Evolutionary conservation across 2,329 filamentous ascomycete genomes (phyloP).

Genomic region (Neonectria coccinea): DNA sequence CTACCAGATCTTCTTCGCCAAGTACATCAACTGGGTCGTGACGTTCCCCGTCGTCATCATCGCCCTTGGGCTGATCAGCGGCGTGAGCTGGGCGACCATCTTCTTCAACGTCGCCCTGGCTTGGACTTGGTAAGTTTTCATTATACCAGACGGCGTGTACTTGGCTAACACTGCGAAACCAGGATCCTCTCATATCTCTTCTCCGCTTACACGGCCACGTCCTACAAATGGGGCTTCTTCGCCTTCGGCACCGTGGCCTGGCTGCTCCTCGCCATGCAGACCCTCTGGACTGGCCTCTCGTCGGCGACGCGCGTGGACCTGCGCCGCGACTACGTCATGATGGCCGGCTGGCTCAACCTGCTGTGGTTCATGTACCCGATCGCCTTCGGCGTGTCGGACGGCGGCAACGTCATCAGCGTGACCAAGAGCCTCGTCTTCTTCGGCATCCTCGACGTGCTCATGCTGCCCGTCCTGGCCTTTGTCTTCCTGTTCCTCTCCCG

Average conservation of each 20-base stretch:
- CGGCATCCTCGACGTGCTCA: constrained; percentile 63
- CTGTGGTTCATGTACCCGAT: constrained; percentile 68
- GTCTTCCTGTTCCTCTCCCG: constrained; percentile 58
- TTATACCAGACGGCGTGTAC: not conserved
- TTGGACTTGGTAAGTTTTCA: constrained; percentile 58
- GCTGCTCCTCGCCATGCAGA: constrained; percentile 57
- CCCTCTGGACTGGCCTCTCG: constrained; percentile 53
- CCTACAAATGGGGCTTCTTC: constrained; percentile 71
- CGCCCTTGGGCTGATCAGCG: constrained; percentile 62
- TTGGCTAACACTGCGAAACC: constrained; percentile 3
- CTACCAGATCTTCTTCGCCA: constrained; percentile 66
- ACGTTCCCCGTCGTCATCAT: constrained; percentile 60
- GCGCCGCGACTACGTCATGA: constrained; percentile 57
- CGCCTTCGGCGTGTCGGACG: constrained; percentile 64
- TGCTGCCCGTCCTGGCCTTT: constrained; percentile 58
- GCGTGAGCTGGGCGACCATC: constrained; percentile 68
- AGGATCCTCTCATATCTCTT: constrained; percentile 62
- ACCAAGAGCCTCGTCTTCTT: constrained; percentile 63
- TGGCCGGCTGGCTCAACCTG: constrained; percentile 62
- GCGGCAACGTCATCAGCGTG: constrained; percentile 62
- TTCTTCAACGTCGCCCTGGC: constrained; percentile 61
- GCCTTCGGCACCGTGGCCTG: constrained; percentile 64
- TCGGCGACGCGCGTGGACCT: constrained; percentile 57
- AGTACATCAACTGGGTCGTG: constrained; percentile 68
- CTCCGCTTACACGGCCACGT: constrained; percentile 59